phyloP scores from a whole-genome alignment of 78 protist species.

The Bodo saltans region DNA sequence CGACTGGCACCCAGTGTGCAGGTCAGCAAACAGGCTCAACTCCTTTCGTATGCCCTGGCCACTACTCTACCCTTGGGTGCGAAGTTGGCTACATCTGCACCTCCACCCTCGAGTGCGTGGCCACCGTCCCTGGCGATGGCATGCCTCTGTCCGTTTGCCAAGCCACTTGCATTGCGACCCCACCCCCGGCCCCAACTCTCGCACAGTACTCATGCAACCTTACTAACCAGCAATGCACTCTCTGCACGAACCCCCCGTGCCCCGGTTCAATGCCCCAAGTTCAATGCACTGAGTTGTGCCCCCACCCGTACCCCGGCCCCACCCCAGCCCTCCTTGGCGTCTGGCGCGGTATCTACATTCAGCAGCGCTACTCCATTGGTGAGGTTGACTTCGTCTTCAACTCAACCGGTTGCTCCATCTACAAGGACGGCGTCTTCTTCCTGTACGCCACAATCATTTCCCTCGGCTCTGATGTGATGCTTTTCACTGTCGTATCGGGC shows the following conservation, averaged over 20 bases:
- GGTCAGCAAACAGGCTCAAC: not conserved
- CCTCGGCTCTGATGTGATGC: not conserved
- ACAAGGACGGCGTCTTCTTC: not conserved
- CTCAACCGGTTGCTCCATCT: not conserved
- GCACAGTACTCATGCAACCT: not conserved
- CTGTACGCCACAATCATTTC: not conserved
- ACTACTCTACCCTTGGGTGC: not conserved
- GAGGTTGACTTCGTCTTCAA: not conserved
- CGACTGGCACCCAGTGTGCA: not conserved
- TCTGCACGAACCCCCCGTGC: not conserved
- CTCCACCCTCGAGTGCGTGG: not conserved
- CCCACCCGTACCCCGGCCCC: not conserved
- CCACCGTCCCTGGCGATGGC: not conserved
- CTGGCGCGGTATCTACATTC: not conserved
- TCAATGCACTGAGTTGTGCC: not conserved
- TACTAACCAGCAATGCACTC: not conserved
- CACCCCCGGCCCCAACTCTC: not conserved
- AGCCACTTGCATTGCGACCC: not conserved
- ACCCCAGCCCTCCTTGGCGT: not conserved
- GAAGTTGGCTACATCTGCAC: not conserved
- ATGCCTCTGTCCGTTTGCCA: not conserved
- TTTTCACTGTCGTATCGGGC: not conserved
- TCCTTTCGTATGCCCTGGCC: not conserved
- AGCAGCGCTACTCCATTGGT: not conserved
- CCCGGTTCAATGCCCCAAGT: not conserved